Evolutionary conservation across 257 asterid species (phyloP), one percentile per base, ranked within the genome.

Genomic region (Lithospermum erythrorhizon): DNA sequence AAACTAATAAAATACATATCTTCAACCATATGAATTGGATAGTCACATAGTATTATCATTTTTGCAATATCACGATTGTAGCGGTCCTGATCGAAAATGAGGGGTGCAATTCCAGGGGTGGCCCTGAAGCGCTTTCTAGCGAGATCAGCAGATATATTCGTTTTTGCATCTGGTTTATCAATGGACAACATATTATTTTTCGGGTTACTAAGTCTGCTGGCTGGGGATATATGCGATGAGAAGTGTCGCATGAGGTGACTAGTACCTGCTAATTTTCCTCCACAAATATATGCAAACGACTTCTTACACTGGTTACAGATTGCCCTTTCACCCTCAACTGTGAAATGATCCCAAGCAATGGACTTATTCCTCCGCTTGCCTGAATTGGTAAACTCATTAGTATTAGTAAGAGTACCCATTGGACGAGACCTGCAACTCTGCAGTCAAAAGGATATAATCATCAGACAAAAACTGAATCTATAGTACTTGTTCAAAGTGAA

Each of bases 301-400:
- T 62, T 62, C 6, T 62, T 48, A 45, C 66, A 62, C 25, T 49
- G 58, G 9, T 62, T 62, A 51, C 66, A 62, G 22, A 27, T 4
- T 7, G 66, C 66, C 48, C 49, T 62, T 57, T 41, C 24, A 22
- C 58, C 24, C 15, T 25, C 57, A 49, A 57, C 66, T 11, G 55
- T 62, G 58, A 62, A 62, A 45, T 62, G 58, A 6, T 62, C 66
- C 66, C 66, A 62, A 23, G 24, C 66, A 45, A 62, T n/a, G 24
- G 66, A 49, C 45, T 51, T 62, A 18, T 62, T 62, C 58, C 58
- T 49, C 14, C 66, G 21, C 58, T 49, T 62, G 10, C 53, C 58
- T 49, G 66, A 49, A 48, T 19, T 21, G 7, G 45, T 21, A 13
- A 37, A 1, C 24, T 62, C 58, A 18, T 0, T 21, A 17, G 56